Evolutionary conservation across 2,329 filamentous ascomycete genomes (phyloP).

Genomic region (Aspergillus candidus): DNA sequence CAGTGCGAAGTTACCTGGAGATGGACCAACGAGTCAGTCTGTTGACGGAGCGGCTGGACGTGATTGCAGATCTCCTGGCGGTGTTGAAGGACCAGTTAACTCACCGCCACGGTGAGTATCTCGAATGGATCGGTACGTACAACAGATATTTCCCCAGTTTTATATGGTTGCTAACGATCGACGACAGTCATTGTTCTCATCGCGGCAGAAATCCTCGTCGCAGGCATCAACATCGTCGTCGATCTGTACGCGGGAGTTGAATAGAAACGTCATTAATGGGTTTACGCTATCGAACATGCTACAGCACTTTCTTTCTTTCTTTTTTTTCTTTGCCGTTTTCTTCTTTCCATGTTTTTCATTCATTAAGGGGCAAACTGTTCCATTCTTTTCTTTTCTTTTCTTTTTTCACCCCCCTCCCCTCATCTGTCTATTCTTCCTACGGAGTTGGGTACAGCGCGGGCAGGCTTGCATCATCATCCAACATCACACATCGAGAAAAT

Average conservation of each 20-base stretch:
- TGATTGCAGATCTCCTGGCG: conserved; percentile 87
- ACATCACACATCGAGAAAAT: too few species aligned
- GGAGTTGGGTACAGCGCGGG: too few species aligned
- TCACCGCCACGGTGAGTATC: conserved; percentile 82
- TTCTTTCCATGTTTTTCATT: too few species aligned
- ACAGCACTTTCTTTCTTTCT: not conserved
- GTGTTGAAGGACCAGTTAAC: conserved; percentile 94
- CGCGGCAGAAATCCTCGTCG: conserved; percentile 88
- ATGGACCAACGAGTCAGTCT: conserved; percentile 94
- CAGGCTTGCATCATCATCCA: not conserved
- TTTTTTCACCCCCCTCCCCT: not conserved
- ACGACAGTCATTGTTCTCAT: conserved; percentile 81
- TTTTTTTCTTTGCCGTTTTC: not conserved
- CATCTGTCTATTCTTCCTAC: too few species aligned
- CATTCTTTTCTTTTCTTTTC: conserved; percentile 2
- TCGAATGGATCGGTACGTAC: conserved; percentile 78
- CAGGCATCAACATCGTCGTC: conserved; percentile 88
- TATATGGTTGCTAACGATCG: conserved; percentile 10
- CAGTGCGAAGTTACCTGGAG: conserved; percentile 89
- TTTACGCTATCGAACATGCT: not conserved
- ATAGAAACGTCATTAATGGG: conserved; percentile 22
- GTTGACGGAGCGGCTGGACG: conserved; percentile 81
- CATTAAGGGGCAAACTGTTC: conserved; percentile 10
- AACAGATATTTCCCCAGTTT: not conserved
- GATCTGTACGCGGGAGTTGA: conserved; percentile 73